Percentiles rank a stretch among this genome's conserved stretches.
These are phyloP conservation scores for Aspergillus egyptiacus DNA, from an alignment of 495 filamentous ascomycete genomes.

Conservation along the genomic window DNA sequence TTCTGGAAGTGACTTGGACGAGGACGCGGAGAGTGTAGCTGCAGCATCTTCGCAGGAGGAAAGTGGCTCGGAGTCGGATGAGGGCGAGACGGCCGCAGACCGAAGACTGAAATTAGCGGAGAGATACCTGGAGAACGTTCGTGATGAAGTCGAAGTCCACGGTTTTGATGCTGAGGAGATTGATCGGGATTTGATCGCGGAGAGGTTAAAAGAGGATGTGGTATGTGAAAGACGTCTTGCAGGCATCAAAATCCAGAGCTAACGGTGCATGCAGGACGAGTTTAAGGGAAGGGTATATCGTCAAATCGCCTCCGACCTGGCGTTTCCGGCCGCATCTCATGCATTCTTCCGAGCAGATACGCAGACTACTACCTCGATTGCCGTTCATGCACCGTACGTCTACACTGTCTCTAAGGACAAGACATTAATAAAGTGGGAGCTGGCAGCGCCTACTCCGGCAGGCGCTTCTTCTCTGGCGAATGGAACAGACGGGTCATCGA, in stretches of 20 bases:
- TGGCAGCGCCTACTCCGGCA: slow-evolving; percentile 40
- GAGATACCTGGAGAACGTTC: slow-evolving; percentile 85
- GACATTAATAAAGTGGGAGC: slow-evolving; percentile 79
- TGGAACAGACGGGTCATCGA: slow-evolving; percentile 50
- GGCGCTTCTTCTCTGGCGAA: slow-evolving; percentile 36
- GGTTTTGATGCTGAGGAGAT: slow-evolving; percentile 93
- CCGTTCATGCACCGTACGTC: slow-evolving; percentile 66
- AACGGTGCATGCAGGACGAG: slow-evolving; percentile 53
- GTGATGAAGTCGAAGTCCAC: slow-evolving; percentile 70
- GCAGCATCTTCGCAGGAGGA: slow-evolving; percentile 40
- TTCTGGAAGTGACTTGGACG: slow-evolving; percentile 76
- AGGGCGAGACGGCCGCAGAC: slow-evolving; percentile 80
- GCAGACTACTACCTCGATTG: slow-evolving; percentile 72
- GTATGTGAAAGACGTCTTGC: slow-evolving; percentile 33
- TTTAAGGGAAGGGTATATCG: slow-evolving; percentile 86
- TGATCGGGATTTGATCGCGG: slow-evolving; percentile 84
- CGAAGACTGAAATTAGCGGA: slow-evolving; percentile 83
- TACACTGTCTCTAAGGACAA: slow-evolving; percentile 87
- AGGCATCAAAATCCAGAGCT: neutral
- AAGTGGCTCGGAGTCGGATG: slow-evolving; percentile 48
- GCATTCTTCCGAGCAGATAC: slow-evolving; percentile 70
- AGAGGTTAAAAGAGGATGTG: slow-evolving; percentile 83
- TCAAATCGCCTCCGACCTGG: slow-evolving; percentile 62
- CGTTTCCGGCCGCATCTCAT: slow-evolving; percentile 55
- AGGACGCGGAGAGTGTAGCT: slow-evolving; percentile 45